Conservation (phyloP, 306 rosid species). For the Prinsepia uniflora region DNA sequence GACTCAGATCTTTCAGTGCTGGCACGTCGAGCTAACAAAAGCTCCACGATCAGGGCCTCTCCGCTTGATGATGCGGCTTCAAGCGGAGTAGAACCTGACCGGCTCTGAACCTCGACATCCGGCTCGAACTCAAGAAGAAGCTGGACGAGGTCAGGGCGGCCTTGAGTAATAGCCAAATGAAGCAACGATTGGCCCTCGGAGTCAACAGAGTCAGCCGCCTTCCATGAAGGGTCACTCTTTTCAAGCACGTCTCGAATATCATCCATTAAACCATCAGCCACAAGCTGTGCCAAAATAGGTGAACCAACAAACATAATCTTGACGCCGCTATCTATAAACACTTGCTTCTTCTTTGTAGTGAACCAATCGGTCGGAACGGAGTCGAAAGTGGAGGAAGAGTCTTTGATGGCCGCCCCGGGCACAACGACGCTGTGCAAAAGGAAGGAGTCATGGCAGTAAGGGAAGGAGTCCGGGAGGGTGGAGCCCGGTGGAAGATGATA, state of each 20-base stretch:
- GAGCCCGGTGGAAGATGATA: conserved; percentile 51
- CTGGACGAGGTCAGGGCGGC: conserved; percentile 65
- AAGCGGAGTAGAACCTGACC: conserved; percentile 50
- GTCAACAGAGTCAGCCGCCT: conserved; percentile 45
- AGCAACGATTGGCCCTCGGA: conserved; percentile 53
- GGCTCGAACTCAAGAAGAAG: conserved; percentile 65
- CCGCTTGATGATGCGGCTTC: conserved; percentile 57
- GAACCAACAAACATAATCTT: conserved; percentile 73
- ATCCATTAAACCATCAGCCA: conserved; percentile 58
- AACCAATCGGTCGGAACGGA: conserved; percentile 74
- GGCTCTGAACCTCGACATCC: conserved; percentile 43
- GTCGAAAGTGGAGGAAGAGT: conserved; percentile 58
- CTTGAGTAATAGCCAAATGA: conserved; percentile 50
- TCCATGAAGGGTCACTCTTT: conserved; percentile 57
- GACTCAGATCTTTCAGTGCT: conserved; percentile 46
- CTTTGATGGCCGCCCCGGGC: conserved; percentile 69
- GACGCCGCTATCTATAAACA: conserved; percentile 68
- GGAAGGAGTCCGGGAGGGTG: conserved; percentile 56
- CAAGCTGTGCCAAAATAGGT: conserved; percentile 44
- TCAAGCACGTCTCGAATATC: conserved; percentile 62
- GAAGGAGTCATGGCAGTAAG: conserved; percentile 58
- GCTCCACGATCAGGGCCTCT: conserved; percentile 64
- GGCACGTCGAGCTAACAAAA: conserved; percentile 61
- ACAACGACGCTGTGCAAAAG: conserved; percentile 77
- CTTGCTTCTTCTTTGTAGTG: conserved; percentile 74